phyloP scores from a whole-genome alignment of 148 eudicot species.

The Bassia scoparia region DNA sequence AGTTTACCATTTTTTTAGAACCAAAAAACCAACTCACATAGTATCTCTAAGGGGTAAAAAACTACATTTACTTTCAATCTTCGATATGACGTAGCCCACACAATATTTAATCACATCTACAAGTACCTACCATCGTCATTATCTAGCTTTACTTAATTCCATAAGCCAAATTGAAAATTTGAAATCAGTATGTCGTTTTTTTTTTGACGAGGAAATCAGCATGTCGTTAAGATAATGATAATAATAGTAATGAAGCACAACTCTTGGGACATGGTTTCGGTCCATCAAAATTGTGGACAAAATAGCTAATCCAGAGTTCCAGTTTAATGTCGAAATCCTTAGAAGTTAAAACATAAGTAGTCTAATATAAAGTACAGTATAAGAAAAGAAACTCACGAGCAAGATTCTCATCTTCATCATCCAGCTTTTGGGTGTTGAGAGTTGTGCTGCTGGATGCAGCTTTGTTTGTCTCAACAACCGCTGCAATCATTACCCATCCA shows the following conservation, averaged over 20 bases:
- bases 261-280: neutral
- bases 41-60: too few species aligned
- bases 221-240: neutral
- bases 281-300: neutral
- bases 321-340: neutral
- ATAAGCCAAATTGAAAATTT: too few species aligned
- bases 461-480: constrained; percentile 80
- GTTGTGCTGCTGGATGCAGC: constrained; percentile 94
- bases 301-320: constrained; percentile 3
- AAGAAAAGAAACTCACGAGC: constrained; percentile 58
- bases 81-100: too few species aligned
- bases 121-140: too few species aligned
- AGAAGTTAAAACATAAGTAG: neutral
- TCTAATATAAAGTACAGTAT: neutral
- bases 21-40: too few species aligned
- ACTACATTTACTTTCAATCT: too few species aligned
- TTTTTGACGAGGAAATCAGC: too few species aligned
- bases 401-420: constrained; percentile 91
- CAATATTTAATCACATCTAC: too few species aligned
- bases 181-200: too few species aligned
- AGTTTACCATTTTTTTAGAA: too few species aligned
- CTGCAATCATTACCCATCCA: constrained; percentile 41
- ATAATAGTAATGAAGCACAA: neutral
- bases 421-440: constrained; percentile 91
- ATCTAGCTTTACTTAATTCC: too few species aligned